phyloP scores from a whole-genome alignment of 352 stramenopile genomes.

The Phytophthora sp. region DNA sequence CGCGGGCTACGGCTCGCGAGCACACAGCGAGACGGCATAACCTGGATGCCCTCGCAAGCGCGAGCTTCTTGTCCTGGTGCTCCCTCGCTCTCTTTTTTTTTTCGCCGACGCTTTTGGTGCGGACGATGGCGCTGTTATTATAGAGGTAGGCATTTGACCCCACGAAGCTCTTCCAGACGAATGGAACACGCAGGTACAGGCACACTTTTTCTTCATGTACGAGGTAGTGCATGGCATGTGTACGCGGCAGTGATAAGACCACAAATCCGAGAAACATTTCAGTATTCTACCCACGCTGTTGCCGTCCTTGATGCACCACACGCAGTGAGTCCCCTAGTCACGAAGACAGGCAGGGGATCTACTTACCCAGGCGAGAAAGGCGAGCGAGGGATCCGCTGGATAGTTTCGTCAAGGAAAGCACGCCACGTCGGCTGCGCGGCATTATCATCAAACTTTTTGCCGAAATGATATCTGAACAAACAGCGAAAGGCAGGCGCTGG shows the following conservation, averaged over 20 bases:
- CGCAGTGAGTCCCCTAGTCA: too few species aligned
- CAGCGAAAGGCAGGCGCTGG: too few species aligned
- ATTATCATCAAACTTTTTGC: too few species aligned
- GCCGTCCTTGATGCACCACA: too few species aligned
- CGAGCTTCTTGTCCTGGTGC: conserved; percentile 15
- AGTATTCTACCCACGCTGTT: conserved; percentile 26
- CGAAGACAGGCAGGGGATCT: too few species aligned
- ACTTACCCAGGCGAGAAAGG: too few species aligned
- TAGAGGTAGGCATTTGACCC: conserved; percentile 24
- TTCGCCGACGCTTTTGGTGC: conserved; percentile 16
- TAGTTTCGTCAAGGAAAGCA: too few species aligned
- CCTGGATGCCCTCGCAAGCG: background rate
- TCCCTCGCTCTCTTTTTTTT: conserved; percentile 1
- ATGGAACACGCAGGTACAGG: conserved; percentile 20
- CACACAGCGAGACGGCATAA: conserved; percentile 33
- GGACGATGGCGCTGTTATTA: conserved; percentile 23
- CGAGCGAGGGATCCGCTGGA: too few species aligned
- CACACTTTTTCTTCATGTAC: conserved; percentile 32
- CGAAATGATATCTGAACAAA: too few species aligned
- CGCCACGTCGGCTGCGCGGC: too few species aligned
- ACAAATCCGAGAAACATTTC: conserved; percentile 18
- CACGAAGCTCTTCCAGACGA: conserved; percentile 29
- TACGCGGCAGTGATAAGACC: conserved; percentile 14
- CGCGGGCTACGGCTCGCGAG: conserved; percentile 4
- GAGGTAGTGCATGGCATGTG: conserved; percentile 29